Percentiles rank a stretch among this genome's conserved stretches.
Conservation (phyloP, 106 monocot species). For the Amphibolis antarctica region DNA sequence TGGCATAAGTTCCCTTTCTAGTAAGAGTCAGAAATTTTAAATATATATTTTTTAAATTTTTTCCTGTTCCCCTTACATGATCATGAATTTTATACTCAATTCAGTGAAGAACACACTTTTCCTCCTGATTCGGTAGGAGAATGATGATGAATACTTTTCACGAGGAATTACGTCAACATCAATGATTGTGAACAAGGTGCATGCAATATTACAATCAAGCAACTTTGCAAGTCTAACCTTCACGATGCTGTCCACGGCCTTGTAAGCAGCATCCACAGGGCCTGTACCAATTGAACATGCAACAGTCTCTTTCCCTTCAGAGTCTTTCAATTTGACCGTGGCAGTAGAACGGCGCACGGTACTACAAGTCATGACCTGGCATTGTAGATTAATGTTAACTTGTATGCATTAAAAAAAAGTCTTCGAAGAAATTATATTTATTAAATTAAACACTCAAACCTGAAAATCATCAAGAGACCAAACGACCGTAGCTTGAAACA, state of each 20-base stretch:
- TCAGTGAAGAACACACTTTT: too few species aligned
- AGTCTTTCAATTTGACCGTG: constrained; percentile 62
- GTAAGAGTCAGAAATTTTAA: too few species aligned
- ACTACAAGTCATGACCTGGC: constrained; percentile 70
- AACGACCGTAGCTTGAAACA: constrained; percentile 68
- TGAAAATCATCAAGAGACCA: constrained; percentile 89
- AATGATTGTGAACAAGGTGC: not conserved
- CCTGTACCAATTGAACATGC: constrained; percentile 74
- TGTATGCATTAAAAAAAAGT: not conserved
- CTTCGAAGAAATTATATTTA: not conserved
- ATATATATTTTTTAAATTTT: too few species aligned
- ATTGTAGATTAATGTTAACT: not conserved
- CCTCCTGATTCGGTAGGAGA: too few species aligned
- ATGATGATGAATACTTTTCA: too few species aligned
- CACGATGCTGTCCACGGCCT: constrained; percentile 80
- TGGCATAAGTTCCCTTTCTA: too few species aligned
- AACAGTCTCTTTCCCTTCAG: constrained; percentile 55
- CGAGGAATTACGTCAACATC: not conserved
- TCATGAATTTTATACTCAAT: too few species aligned
- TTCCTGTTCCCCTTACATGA: too few species aligned
- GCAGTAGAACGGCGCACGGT: constrained; percentile 84
- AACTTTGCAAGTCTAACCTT: constrained; percentile 29
- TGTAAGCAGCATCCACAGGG: constrained; percentile 87
- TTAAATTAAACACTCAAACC: constrained; percentile 20
- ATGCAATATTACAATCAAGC: not conserved